phyloP scores from a whole-genome alignment of 768 basidiomycete genomes.

The Neoboletus magnificus region DNA sequence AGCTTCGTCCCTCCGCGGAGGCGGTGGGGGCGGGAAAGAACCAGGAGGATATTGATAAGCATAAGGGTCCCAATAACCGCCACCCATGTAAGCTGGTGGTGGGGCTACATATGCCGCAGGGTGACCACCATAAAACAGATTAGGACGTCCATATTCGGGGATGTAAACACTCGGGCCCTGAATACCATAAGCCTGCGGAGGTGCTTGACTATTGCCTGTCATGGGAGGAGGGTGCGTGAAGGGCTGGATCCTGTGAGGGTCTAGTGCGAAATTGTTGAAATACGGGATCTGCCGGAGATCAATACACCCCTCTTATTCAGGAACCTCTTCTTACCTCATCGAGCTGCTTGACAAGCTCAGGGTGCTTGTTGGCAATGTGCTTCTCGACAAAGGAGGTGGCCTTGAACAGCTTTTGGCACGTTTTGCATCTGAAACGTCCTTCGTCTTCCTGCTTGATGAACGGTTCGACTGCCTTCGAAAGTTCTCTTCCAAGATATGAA shows the following conservation, averaged over 20 bases:
- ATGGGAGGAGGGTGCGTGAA: constrained; percentile 73
- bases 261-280: constrained; percentile 95
- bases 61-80: constrained; percentile 47
- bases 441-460: constrained; percentile 94
- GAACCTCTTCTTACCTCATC: constrained; percentile 63
- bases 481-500: constrained; percentile 53
- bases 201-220: constrained; percentile 67
- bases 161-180: constrained; percentile 57
- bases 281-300: constrained; percentile 61
- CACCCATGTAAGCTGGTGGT: constrained; percentile 38
- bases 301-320: constrained; percentile 9
- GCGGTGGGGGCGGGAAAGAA: constrained; percentile 34
- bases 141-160: constrained; percentile 40
- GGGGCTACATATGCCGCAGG: constrained; percentile 34
- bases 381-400: constrained; percentile 97
- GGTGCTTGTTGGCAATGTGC: constrained; percentile 93
- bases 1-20: constrained; percentile 55
- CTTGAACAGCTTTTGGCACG: constrained; percentile 96
- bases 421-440: constrained; percentile 95
- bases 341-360: constrained; percentile 76
- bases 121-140: constrained; percentile 39
- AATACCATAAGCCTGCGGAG: constrained; percentile 83
- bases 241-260: constrained; percentile 89
- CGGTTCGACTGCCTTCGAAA: constrained; percentile 73
- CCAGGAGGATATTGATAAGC: constrained; percentile 40